These are phyloP conservation scores for Amanita phalloides DNA, from an alignment of 768 basidiomycete species.

Conservation along the genomic window DNA sequence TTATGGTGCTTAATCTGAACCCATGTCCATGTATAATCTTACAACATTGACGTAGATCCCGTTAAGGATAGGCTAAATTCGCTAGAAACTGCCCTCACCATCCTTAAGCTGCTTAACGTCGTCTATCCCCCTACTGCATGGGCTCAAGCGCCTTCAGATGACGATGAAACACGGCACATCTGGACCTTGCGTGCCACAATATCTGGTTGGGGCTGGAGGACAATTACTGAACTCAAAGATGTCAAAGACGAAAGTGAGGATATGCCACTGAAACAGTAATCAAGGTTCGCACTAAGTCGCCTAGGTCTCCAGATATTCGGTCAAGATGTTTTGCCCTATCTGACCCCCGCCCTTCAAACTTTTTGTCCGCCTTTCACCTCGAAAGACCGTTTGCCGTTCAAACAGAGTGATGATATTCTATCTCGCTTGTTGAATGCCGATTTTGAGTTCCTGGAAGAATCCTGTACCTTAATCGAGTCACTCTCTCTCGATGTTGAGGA, in stretches of 20 bases:
- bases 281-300: background rate
- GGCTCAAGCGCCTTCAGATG: conserved; percentile 21
- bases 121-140: conserved; percentile 72
- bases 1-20: conserved; percentile 41
- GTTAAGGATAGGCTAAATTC: conserved; percentile 60
- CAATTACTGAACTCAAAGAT: conserved; percentile 62
- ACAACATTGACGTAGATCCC: conserved; percentile 38
- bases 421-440: conserved; percentile 48
- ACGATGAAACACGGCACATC: conserved; percentile 26
- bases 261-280: conserved; percentile 2
- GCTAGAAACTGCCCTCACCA: conserved; percentile 55
- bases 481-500: conserved; percentile 72
- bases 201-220: conserved; percentile 71
- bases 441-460: conserved; percentile 63
- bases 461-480: conserved; percentile 67
- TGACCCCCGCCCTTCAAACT: conserved; percentile 45
- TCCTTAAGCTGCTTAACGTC: conserved; percentile 54
- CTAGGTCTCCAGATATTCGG: conserved; percentile 36
- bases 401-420: conserved; percentile 27
- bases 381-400: conserved; percentile 25
- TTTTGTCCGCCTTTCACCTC: conserved; percentile 47
- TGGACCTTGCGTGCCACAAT: conserved; percentile 59
- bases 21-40: background rate
- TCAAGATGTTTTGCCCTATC: conserved; percentile 50
- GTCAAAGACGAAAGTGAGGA: conserved; percentile 58